Conservation (phyloP, 768 basidiomycete species). For the Lactarius tabidus region DNA sequence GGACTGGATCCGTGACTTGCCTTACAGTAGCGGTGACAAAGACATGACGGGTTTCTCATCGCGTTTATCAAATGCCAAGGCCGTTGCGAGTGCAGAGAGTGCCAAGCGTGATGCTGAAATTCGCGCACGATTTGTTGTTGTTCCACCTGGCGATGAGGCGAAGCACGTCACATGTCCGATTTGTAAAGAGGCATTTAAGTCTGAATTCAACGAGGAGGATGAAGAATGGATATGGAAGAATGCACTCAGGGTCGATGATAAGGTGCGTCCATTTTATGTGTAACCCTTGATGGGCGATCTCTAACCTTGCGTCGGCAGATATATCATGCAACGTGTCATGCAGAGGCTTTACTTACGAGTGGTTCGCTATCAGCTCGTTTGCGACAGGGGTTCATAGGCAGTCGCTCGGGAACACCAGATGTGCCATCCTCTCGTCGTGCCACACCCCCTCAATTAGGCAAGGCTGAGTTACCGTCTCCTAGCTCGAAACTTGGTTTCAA, state of each 20-base stretch:
- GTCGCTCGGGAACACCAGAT: conserved; percentile 79
- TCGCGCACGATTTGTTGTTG: conserved; percentile 74
- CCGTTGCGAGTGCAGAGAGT: conserved; percentile 55
- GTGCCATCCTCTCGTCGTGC: conserved; percentile 35
- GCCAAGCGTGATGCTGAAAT: conserved; percentile 75
- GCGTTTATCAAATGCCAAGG: conserved; percentile 51
- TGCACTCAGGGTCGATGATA: conserved; percentile 77
- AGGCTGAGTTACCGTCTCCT: conserved; percentile 44
- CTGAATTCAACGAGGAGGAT: conserved; percentile 90
- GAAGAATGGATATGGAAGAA: conserved; percentile 99
- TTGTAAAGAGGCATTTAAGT: conserved; percentile 90
- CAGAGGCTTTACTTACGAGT: conserved; percentile 56
- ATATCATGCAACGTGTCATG: conserved; percentile 92
- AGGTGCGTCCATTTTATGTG: conserved; percentile 45
- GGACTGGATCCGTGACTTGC: conserved; percentile 85
- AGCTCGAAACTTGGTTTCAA: conserved; percentile 58
- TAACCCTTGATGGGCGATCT: neutral
- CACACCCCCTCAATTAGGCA: conserved; percentile 36
- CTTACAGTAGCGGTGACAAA: conserved; percentile 63
- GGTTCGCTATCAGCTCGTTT: conserved; percentile 64
- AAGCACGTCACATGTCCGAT: conserved; percentile 85
- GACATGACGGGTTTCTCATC: conserved; percentile 49
- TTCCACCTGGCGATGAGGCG: conserved; percentile 87
- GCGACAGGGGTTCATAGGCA: conserved; percentile 55
- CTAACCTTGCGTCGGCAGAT: conserved; percentile 47